Conservation (phyloP, 176 grass and related monocot species). For the Triticum dicoccoides region DNA sequence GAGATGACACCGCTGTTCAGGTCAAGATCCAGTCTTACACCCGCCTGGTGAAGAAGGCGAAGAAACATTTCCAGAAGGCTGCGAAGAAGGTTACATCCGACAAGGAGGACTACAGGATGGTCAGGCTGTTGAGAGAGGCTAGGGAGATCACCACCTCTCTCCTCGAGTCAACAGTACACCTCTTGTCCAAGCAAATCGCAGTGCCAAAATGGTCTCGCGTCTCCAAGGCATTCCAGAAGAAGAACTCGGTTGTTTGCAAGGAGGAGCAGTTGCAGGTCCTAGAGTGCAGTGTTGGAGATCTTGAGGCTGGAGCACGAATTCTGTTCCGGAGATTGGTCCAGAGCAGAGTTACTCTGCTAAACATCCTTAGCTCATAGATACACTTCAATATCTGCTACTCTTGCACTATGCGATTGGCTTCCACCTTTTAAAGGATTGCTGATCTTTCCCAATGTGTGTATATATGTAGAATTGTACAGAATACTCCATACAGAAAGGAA, state of each 20-base stretch:
- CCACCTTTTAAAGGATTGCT: slow-evolving; percentile 36
- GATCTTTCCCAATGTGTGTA: not conserved
- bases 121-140: slow-evolving; percentile 36
- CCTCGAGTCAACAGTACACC: slow-evolving; percentile 28
- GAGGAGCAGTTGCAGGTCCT: slow-evolving; percentile 35
- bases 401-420: slow-evolving; percentile 27
- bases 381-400: not conserved
- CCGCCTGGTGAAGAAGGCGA: slow-evolving; percentile 46
- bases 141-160: slow-evolving; percentile 56
- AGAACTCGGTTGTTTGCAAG: slow-evolving; percentile 26
- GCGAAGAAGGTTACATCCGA: slow-evolving; percentile 35
- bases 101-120: slow-evolving; percentile 21
- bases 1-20: slow-evolving; percentile 20
- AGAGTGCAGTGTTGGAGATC: slow-evolving; percentile 29
- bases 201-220: slow-evolving; percentile 35
- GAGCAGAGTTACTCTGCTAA: slow-evolving; percentile 51
- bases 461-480: slow-evolving; percentile 25
- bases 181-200: slow-evolving; percentile 36
- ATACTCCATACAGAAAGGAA: slow-evolving; percentile 2
- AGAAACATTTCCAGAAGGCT: slow-evolving; percentile 59
- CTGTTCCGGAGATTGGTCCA: slow-evolving; percentile 60
- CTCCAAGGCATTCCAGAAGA: slow-evolving; percentile 44
- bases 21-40: slow-evolving; percentile 44
- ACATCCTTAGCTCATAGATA: slow-evolving; percentile 38
- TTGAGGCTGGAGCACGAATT: slow-evolving; percentile 42